These are phyloP conservation scores for Tolypocladium capitatum DNA, from an alignment of 2,329 filamentous ascomycete species.

Conservation along the genomic window DNA sequence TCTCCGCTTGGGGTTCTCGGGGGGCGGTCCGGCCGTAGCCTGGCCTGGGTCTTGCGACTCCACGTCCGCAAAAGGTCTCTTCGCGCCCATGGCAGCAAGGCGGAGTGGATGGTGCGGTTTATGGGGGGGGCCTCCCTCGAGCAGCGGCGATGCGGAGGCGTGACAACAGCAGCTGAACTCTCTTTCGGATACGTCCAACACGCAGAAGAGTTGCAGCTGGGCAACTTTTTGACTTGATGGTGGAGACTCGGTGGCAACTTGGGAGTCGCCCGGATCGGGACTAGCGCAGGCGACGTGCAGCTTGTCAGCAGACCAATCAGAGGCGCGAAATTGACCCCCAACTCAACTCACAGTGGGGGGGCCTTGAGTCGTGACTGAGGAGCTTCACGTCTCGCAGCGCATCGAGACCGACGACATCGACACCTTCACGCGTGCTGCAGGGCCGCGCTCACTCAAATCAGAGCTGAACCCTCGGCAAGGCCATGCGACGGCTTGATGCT, in stretches of 20 bases:
- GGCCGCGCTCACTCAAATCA: not conserved
- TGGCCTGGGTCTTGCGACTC: conserved; percentile 5
- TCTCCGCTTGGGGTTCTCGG: conserved; percentile 14
- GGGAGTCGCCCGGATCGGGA: not conserved
- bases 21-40: conserved; percentile 1
- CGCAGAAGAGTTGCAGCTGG: not conserved
- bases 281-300: not conserved
- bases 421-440: not conserved
- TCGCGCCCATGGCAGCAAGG: conserved; percentile 15
- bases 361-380: not conserved
- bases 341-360: not conserved
- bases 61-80: conserved; percentile 17
- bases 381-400: not conserved
- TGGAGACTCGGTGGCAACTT: too few relatives aligned
- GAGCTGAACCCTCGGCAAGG: not conserved
- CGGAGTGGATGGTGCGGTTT: not conserved
- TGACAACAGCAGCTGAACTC: too few relatives aligned
- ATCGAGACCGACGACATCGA: not conserved
- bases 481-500: not conserved
- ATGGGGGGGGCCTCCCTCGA: not conserved
- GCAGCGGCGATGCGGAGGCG: too few relatives aligned
- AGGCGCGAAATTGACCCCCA: not conserved
- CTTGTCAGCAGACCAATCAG: not conserved
- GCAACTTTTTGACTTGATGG: not conserved
- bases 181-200: too few relatives aligned